Base-by-base conservation (phyloP, 441 rosid genomes). In the Populus hybrid region DNA sequence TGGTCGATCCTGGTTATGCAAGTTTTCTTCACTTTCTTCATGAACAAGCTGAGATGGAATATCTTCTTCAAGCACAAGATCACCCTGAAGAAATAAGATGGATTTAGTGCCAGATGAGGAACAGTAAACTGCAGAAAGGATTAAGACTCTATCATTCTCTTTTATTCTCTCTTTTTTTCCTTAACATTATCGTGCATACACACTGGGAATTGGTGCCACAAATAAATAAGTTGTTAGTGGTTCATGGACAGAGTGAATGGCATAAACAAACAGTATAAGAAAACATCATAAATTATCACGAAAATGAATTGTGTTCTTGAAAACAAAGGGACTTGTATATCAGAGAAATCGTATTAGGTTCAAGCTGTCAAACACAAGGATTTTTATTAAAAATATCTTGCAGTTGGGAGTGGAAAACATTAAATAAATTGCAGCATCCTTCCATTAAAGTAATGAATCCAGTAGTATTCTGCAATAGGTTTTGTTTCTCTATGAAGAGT, bases 1-100 rank as follows among this genome's bases (percentile, higher is more conserved):
- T 21, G 75, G 81, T 73, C 63, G 78, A 82, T 66, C 30, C 57
- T 81, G 76, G 65, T 74, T 82, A 32, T 53, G 77, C 70, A 69
- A 50, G 46, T 69, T 69, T 69, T 73, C 78, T 35, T 79, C 83
- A 67, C 75, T 79, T 85, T 79, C 87, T 78, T 77, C 85, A 73
- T 75, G 77, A 40, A 76, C 32, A 73, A 38, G 74, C 3, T 77
- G 80, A 34, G 87, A 78, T 11, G 36, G 70, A 72, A 67, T 64
- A 24, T 79, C 77, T 72, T 84, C 81, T 81, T 82, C 84, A 42
- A 70, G 76, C 72, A 81, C 70, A 74, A 73, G 61, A 70, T 79
- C 77, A 69, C 79, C 82, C 89, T 84, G 83, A 34, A 59, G 76
- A 69, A 71, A 81, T 28, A 59, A 42, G 75, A 74, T 26, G 50